phyloP scores from a whole-genome alignment of 441 rosid genomes.

The Croton laevigatus region DNA sequence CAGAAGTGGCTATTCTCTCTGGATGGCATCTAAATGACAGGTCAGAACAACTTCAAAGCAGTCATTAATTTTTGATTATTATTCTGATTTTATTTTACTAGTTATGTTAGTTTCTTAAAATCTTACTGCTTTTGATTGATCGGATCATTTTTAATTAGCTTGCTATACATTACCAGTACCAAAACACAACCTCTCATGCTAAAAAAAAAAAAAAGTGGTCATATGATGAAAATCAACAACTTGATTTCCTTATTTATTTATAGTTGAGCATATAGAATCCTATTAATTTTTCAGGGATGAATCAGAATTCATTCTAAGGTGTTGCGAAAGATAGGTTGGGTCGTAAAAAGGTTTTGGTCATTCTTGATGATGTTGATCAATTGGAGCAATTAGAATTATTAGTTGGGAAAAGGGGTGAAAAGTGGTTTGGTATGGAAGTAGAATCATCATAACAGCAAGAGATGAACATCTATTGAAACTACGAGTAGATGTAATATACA shows the following conservation, averaged over 20 bases:
- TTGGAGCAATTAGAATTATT: neutral
- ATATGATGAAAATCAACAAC: no score
- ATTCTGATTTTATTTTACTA: neutral
- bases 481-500: conserved; percentile 10
- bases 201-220: no score
- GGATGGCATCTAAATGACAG: conserved; percentile 26
- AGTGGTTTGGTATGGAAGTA: neutral
- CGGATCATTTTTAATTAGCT: neutral
- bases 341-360: conserved; percentile 1
- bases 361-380: conserved; percentile 19
- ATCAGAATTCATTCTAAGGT: neutral
- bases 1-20: conserved; percentile 24
- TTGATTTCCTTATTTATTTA: no score
- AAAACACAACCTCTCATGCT: no score
- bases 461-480: neutral
- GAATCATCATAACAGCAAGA: neutral
- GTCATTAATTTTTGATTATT: neutral
- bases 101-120: no score
- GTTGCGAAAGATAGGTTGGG: neutral
- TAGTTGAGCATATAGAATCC: neutral
- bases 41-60: neutral
- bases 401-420: conserved; percentile 1
- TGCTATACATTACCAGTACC: no score
- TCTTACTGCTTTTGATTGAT: no score
- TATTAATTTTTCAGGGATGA: neutral